phyloP scores from a whole-genome alignment of 805 yeast species.

The Lipomyces sp. region DNA sequence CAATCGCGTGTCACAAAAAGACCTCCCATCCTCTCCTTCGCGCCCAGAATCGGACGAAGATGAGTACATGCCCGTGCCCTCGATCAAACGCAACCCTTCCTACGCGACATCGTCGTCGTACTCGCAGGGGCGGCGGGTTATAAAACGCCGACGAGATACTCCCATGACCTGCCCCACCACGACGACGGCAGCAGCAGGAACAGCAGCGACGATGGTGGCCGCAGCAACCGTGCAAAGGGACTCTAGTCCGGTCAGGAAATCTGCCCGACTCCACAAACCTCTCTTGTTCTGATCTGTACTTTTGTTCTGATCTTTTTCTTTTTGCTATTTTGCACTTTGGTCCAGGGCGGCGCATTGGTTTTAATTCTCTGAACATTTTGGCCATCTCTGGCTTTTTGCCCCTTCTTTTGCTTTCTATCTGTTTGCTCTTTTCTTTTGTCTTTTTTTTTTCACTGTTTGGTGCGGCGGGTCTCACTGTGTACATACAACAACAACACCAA shows the following conservation, averaged over 20 bases:
- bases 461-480: too few species aligned
- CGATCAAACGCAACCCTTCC: neutral
- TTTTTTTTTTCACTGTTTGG: too few species aligned
- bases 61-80: neutral
- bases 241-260: neutral
- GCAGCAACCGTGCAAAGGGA: neutral
- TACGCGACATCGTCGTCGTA: neutral
- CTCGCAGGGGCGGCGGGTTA: neutral
- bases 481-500: too few species aligned
- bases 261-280: neutral
- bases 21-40: neutral
- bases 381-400: neutral
- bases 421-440: too few species aligned
- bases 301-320: neutral
- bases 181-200: neutral
- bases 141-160: neutral
- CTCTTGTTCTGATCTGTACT: neutral
- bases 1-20: neutral
- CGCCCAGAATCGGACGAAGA: neutral
- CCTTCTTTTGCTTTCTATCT: neutral
- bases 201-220: neutral
- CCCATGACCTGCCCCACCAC: neutral
- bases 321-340: neutral
- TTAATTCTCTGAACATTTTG: neutral
- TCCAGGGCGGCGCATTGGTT: neutral